Evolutionary conservation across 441 rosid genomes (phyloP).

Genomic region (Viola pubescens): DNA sequence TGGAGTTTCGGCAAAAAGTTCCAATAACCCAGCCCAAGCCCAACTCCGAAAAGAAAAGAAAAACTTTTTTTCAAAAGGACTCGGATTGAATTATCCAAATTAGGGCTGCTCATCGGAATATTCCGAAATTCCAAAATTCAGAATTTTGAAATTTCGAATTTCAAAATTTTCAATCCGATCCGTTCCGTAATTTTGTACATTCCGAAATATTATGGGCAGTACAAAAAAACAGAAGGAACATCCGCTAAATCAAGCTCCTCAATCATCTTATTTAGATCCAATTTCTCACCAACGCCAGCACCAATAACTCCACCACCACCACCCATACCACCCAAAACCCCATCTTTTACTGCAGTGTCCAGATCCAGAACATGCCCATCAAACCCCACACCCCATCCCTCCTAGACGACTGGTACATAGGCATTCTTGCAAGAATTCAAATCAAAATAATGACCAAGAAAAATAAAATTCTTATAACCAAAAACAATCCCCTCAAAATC

Average conservation of each 20-base stretch:
- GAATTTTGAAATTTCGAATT: no score
- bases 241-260: constrained; percentile 59
- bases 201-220: no score
- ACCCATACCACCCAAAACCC: constrained; percentile 65
- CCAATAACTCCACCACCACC: constrained; percentile 30
- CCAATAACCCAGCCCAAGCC: no score
- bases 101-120: no score
- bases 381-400: constrained; percentile 30
- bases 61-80: no score
- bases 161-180: no score
- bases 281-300: constrained; percentile 35
- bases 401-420: constrained; percentile 38
- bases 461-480: not conserved
- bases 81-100: no score
- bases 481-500: constrained; percentile 11
- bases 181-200: no score
- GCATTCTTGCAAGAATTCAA: constrained; percentile 26
- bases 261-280: constrained; percentile 72
- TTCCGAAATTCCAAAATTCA: no score
- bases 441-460: constrained; percentile 34
- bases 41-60: no score
- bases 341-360: constrained; percentile 77
- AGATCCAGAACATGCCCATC: constrained; percentile 74
- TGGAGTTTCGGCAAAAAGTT: no score
- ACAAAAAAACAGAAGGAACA: constrained; percentile 71